These are phyloP conservation scores for Rhynchosporium agropyri DNA, from an alignment of 2,329 filamentous ascomycete species.

Conservation along the genomic window DNA sequence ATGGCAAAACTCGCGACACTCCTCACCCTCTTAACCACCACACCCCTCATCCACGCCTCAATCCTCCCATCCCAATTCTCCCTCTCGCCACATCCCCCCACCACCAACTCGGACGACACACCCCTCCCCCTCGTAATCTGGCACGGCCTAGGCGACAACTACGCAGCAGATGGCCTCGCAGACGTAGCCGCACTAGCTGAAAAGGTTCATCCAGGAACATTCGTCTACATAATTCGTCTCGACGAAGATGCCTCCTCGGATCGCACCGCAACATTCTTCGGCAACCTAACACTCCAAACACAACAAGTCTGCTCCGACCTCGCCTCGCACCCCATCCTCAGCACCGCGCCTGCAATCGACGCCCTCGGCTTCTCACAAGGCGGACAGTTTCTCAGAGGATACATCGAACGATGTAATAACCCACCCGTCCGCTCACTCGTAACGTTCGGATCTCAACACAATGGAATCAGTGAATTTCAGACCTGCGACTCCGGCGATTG, in stretches of 20 bases:
- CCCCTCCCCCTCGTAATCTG: slow-evolving; percentile 90
- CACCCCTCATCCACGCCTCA: slow-evolving; percentile 8
- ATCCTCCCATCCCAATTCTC: slow-evolving; percentile 12
- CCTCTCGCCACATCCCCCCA: slow-evolving; percentile 8
- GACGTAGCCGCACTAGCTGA: slow-evolving; percentile 72
- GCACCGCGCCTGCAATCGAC: slow-evolving; percentile 81
- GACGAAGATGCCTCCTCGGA: slow-evolving; percentile 65
- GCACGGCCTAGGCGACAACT: slow-evolving; percentile 82
- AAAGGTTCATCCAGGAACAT: slow-evolving; percentile 76
- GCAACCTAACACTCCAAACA: slow-evolving; percentile 82
- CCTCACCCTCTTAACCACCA: slow-evolving; percentile 10
- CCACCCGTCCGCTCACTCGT: slow-evolving; percentile 62
- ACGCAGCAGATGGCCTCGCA: slow-evolving; percentile 73
- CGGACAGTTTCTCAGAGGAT: slow-evolving; percentile 91
- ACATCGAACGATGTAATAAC: slow-evolving; percentile 81
- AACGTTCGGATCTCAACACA: slow-evolving; percentile 73
- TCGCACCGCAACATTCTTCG: slow-evolving; percentile 84
- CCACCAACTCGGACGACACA: slow-evolving; percentile 50
- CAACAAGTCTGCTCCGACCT: slow-evolving; percentile 77
- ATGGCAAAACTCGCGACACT: slow-evolving; percentile 22
- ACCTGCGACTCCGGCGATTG: slow-evolving; percentile 72
- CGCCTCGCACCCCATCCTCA: slow-evolving; percentile 74
- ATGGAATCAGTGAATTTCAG: slow-evolving; percentile 83
- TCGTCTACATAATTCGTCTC: slow-evolving; percentile 78
- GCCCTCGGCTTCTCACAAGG: slow-evolving; percentile 95